Conservation (phyloP, 1,284 basidiomycete species). For the Melanopsichium pennsylvanicum region DNA sequence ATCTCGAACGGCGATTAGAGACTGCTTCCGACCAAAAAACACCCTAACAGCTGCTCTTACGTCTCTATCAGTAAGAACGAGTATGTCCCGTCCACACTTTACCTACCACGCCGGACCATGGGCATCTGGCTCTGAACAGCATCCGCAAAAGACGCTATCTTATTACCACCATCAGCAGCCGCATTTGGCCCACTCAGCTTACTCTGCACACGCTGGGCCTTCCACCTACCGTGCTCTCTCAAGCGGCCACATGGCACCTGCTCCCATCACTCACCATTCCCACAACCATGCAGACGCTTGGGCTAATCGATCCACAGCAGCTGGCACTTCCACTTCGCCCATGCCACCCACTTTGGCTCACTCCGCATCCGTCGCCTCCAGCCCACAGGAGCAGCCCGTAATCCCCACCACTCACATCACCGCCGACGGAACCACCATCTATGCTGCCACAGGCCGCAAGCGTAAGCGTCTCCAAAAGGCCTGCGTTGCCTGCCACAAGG, state of each 20-base stretch:
- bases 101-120: slow-evolving; percentile 27
- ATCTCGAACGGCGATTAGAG: too few relatives aligned
- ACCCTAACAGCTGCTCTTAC: too few relatives aligned
- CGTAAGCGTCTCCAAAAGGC: slow-evolving; percentile 61
- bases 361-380: slow-evolving; percentile 2
- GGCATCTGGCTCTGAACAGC: slow-evolving; percentile 25
- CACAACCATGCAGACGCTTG: slow-evolving; percentile 21
- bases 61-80: slow-evolving; percentile 10
- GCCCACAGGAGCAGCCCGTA: slow-evolving; percentile 25
- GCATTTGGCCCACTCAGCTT: slow-evolving; percentile 35
- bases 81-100: slow-evolving; percentile 35
- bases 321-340: slow-evolving; percentile 13
- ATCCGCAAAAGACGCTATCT: slow-evolving; percentile 13
- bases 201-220: slow-evolving; percentile 36
- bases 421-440: slow-evolving; percentile 46
- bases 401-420: slow-evolving; percentile 43
- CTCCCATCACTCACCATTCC: slow-evolving; percentile 5
- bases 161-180: slow-evolving; percentile 19
- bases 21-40: too few relatives aligned
- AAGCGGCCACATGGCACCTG: slow-evolving; percentile 20
- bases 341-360: slow-evolving; percentile 27
- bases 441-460: slow-evolving; percentile 56
- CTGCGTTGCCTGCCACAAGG: slow-evolving; percentile 65
- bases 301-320: slow-evolving; percentile 13
- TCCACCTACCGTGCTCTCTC: slow-evolving; percentile 43